phyloP scores from a whole-genome alignment of 805 yeast species.

The Suhomyces sp. region DNA sequence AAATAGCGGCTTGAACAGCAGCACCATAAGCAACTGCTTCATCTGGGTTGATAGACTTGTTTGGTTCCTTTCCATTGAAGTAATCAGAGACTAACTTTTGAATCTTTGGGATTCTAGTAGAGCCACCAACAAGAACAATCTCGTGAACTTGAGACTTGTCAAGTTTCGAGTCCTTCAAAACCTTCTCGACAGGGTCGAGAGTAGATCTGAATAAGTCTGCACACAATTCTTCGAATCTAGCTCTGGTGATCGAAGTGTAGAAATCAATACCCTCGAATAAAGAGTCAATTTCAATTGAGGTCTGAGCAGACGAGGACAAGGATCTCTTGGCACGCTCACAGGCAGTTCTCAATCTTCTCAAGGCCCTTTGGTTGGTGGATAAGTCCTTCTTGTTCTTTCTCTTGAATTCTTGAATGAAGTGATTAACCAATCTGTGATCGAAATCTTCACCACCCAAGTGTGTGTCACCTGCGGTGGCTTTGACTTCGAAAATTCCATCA shows the following conservation, averaged over 20 bases:
- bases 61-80: conserved; percentile 93
- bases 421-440: conserved; percentile 84
- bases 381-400: conserved; percentile 90
- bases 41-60: conserved; percentile 97
- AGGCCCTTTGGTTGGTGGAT: conserved; percentile 75
- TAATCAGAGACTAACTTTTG: conserved; percentile 87
- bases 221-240: conserved; percentile 96
- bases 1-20: conserved; percentile 98
- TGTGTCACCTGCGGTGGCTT: conserved; percentile 94
- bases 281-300: conserved; percentile 95
- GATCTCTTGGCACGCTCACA: conserved; percentile 98
- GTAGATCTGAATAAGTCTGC: conserved; percentile 91
- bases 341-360: conserved; percentile 93
- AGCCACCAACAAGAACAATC: conserved; percentile 97
- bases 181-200: conserved; percentile 93
- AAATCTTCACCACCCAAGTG: conserved; percentile 98
- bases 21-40: conserved; percentile 99
- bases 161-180: conserved; percentile 87
- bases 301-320: conserved; percentile 90
- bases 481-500: conserved; percentile 88
- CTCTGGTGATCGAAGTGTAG: conserved; percentile 93
- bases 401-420: conserved; percentile 89
- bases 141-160: conserved; percentile 87
- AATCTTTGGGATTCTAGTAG: conserved; percentile 98
- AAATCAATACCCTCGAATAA: conserved; percentile 93